These are phyloP conservation scores for Hydnum rufescens DNA, from an alignment of 768 basidiomycete genomes.

Conservation along the genomic window DNA sequence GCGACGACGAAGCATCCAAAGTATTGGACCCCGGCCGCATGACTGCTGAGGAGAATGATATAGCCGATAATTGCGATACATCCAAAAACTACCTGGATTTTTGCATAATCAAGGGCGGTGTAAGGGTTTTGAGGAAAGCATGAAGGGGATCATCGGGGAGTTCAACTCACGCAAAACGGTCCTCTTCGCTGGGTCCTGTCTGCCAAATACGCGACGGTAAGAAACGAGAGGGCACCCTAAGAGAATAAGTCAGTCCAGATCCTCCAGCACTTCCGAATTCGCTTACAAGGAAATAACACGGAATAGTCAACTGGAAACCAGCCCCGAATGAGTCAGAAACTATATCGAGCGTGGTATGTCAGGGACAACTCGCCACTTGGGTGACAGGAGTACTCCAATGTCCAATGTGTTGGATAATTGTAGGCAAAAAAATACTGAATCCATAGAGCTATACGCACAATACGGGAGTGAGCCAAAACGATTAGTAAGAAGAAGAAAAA, in stretches of 20 bases:
- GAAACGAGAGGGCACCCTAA: neutral
- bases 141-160: neutral
- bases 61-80: constrained; percentile 8
- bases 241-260: neutral
- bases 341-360: neutral
- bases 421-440: constrained; percentile 7
- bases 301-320: neutral
- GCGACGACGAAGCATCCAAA: constrained; percentile 3
- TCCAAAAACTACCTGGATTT: neutral
- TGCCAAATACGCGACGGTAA: neutral
- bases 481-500: neutral
- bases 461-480: neutral
- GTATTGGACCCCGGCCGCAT: constrained; percentile 6
- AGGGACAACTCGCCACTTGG: neutral
- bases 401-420: constrained; percentile 5
- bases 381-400: neutral
- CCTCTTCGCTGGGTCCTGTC: neutral
- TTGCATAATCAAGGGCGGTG: neutral
- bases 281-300: neutral
- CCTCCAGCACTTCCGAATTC: neutral
- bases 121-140: neutral
- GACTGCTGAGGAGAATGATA: constrained; percentile 7
- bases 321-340: no score
- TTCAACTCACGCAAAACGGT: neutral
- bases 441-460: constrained; percentile 1